Evolutionary conservation across 805 yeast genomes (phyloP).

Genomic region (Torulaspora maleeae): DNA sequence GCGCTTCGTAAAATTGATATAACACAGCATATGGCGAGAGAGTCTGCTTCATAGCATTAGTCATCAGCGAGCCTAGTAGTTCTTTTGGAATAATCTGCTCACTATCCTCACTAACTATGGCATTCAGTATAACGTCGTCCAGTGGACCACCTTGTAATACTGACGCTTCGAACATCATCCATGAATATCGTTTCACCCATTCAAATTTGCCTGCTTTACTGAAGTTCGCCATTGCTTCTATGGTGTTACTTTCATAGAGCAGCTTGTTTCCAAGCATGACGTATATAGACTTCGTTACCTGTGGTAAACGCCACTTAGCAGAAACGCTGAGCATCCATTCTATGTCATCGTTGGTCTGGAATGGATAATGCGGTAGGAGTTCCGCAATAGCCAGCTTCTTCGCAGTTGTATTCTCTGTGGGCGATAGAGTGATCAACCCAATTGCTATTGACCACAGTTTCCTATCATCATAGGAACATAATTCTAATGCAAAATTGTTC

Average conservation of each 20-base stretch:
- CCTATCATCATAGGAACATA: constrained; percentile 37
- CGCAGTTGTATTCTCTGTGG: constrained; percentile 39
- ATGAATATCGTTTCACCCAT: constrained; percentile 45
- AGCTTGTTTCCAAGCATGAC: constrained; percentile 46
- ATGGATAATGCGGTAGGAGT: constrained; percentile 55
- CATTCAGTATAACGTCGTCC: constrained; percentile 52
- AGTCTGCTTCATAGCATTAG: constrained; percentile 61
- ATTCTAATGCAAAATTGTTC: constrained; percentile 30
- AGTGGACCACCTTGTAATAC: constrained; percentile 49
- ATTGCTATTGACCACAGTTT: constrained; percentile 62
- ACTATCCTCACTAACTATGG: constrained; percentile 38
- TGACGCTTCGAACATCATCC: constrained; percentile 63
- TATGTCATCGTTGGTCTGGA: constrained; percentile 65
- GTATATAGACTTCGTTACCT: constrained; percentile 53
- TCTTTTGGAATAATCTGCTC: constrained; percentile 24
- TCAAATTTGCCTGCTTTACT: constrained; percentile 57
- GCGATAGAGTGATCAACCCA: constrained; percentile 52
- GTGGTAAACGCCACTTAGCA: constrained; percentile 58
- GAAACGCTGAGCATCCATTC: constrained; percentile 76
- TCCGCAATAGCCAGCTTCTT: constrained; percentile 44
- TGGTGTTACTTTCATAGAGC: constrained; percentile 49
- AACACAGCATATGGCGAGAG: constrained; percentile 68
- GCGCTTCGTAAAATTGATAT: constrained; percentile 43
- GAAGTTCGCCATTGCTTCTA: constrained; percentile 61
- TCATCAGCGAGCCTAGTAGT: constrained; percentile 35